Conservation (phyloP, 1,284 basidiomycete genomes). For the Trichosporon sp. region DNA sequence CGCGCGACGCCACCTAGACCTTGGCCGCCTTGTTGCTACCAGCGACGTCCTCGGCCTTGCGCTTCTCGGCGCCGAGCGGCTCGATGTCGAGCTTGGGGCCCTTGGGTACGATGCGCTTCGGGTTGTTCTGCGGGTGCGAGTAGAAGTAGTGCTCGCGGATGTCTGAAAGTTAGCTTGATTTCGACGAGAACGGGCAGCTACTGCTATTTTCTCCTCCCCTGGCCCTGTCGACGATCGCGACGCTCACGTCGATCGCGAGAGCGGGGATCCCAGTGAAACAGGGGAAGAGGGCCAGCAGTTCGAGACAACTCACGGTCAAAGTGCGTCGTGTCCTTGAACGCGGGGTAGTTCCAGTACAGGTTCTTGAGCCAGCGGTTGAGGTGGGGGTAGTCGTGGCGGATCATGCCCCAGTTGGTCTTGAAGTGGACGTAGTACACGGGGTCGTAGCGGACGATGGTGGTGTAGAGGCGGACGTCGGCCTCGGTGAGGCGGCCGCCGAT, state of each 20-base stretch:
- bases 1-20: constrained; percentile 6
- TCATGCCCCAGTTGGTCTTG: constrained; percentile 81
- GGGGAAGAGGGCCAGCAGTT: neutral
- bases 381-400: constrained; percentile 68
- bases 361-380: constrained; percentile 78
- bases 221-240: neutral
- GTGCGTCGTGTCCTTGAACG: constrained; percentile 83
- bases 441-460: constrained; percentile 79
- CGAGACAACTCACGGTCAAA: constrained; percentile 56
- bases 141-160: constrained; percentile 79
- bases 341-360: constrained; percentile 84
- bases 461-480: constrained; percentile 83
- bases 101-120: constrained; percentile 65
- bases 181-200: too few relatives aligned
- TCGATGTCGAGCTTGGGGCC: constrained; percentile 69
- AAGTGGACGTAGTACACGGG: constrained; percentile 88
- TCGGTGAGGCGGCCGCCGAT: constrained; percentile 80
- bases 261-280: neutral
- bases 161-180: constrained; percentile 54
- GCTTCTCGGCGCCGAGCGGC: constrained; percentile 51
- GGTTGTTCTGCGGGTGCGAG: constrained; percentile 60
- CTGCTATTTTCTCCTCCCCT: too few relatives aligned
- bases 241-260: neutral
- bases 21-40: constrained; percentile 12
- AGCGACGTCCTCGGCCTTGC: constrained; percentile 14